Conservation (phyloP, 176 grass and related monocot genomes). For the Rhynchospora tenuis region DNA sequence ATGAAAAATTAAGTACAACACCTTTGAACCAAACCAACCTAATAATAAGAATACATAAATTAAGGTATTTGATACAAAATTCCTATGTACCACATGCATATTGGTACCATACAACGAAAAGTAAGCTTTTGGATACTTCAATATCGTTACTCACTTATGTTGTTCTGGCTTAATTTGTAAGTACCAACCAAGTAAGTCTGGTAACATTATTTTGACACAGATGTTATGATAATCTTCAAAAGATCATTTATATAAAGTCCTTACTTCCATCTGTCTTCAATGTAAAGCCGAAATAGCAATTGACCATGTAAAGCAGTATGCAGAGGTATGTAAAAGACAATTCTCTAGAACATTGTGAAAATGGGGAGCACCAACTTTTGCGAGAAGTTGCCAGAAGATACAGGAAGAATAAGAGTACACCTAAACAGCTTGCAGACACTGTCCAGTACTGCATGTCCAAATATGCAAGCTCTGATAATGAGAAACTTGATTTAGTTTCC, state of each 20-base stretch:
- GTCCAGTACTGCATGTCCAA: slow-evolving; percentile 84
- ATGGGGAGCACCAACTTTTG: slow-evolving; percentile 21
- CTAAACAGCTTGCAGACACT: slow-evolving; percentile 49
- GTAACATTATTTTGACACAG: not conserved
- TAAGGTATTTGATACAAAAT: no score
- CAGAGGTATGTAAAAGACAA: slow-evolving; percentile 32
- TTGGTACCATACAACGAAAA: not conserved
- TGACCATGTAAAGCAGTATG: slow-evolving; percentile 31
- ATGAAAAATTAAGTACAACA: slow-evolving; percentile 51
- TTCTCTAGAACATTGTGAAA: slow-evolving; percentile 17
- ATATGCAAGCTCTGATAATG: slow-evolving; percentile 51
- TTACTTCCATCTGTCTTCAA: slow-evolving; percentile 59
- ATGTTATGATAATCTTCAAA: not conserved
- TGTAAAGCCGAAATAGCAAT: slow-evolving; percentile 32
- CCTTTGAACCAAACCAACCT: slow-evolving; percentile 37
- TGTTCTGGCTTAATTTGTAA: slow-evolving; percentile 8
- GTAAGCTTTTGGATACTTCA: not conserved
- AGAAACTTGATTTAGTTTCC: slow-evolving; percentile 18
- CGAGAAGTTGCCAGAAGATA: slow-evolving; percentile 39
- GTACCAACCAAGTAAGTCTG: not conserved
- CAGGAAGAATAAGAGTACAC: slow-evolving; percentile 63
- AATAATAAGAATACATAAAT: slow-evolving; percentile 13
- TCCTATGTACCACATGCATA: no score
- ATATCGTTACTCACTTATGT: not conserved
- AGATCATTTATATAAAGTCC: not conserved